Percentiles rank a stretch among this genome's conserved stretches.
Conservation (phyloP, 106 monocot genomes). For the Cymbidium sinense region DNA sequence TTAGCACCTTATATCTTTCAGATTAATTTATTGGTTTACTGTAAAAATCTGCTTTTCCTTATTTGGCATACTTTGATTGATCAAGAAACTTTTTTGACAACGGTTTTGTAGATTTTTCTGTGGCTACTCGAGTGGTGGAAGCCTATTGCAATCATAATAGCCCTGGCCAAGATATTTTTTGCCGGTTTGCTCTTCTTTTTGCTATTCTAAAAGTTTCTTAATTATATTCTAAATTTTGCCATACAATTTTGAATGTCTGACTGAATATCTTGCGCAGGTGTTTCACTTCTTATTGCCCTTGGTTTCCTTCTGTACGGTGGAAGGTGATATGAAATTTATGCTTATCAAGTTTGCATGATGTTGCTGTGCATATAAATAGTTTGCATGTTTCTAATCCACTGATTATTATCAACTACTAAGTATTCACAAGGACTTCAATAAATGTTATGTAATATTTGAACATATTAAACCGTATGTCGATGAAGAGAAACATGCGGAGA, state of each 20-base stretch:
- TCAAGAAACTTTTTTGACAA: no score
- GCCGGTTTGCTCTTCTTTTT: slow-evolving; percentile 11
- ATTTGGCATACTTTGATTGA: no score
- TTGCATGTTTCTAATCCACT: no score
- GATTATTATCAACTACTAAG: neutral
- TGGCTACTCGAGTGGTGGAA: slow-evolving; percentile 32
- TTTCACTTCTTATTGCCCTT: slow-evolving; percentile 30
- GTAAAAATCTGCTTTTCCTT: no score
- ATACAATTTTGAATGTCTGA: neutral
- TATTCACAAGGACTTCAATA: neutral
- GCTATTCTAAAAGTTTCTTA: neutral
- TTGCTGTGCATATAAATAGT: no score
- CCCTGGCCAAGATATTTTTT: slow-evolving; percentile 29
- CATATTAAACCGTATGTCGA: neutral
- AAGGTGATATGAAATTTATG: no score
- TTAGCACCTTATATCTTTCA: no score
- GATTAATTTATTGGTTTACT: no score
- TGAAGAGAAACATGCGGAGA: neutral
- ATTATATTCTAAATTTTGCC: neutral
- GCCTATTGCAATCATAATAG: slow-evolving; percentile 9
- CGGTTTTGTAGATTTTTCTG: slow-evolving; percentile 13
- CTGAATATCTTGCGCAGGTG: slow-evolving; percentile 14
- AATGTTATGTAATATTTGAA: neutral
- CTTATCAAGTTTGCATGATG: no score
- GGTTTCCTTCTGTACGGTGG: no score